A percentile compares a stretch with the other conserved stretches of the same genome.
phyloP scores from a whole-genome alignment of 305 asterid genomes.

The Fraxinus greggii region DNA sequence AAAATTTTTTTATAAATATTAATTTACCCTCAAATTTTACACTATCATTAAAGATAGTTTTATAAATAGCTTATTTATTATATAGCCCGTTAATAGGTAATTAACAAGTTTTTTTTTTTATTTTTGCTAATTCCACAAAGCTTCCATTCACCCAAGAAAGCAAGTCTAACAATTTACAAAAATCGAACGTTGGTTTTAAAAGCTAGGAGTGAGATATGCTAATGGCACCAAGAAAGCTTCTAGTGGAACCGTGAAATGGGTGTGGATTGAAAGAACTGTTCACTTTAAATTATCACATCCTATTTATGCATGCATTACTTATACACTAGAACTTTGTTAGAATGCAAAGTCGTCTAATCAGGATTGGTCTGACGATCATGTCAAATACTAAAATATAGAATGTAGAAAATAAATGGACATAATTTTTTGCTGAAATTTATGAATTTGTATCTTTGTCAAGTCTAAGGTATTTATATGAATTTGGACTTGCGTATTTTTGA shows the following conservation, averaged over 20 bases:
- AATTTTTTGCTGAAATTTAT: too few species aligned
- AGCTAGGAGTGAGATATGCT: background rate
- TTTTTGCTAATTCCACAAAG: background rate
- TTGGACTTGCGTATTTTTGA: background rate
- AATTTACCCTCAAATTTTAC: too few species aligned
- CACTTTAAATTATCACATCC: too few species aligned
- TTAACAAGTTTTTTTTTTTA: background rate
- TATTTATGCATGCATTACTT: background rate
- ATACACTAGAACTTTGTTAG: background rate
- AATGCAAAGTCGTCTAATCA: background rate
- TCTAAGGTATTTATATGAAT: background rate
- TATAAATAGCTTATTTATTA: background rate
- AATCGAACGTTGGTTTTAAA: background rate
- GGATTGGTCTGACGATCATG: background rate
- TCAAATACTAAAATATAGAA: background rate
- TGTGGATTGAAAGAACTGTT: too few species aligned
- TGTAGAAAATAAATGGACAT: background rate
- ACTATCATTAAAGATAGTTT: too few species aligned
- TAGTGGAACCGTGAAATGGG: too few species aligned
- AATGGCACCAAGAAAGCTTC: background rate
- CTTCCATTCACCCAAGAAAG: background rate
- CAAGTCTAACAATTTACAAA: background rate
- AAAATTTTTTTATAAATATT: too few species aligned
- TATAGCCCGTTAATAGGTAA: background rate
- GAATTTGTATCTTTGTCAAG: background rate